Evolutionary conservation across 2,329 filamentous ascomycete species (phyloP), one percentile per base, ranked within the genome.

Genomic region (Beauveria caledonica): DNA sequence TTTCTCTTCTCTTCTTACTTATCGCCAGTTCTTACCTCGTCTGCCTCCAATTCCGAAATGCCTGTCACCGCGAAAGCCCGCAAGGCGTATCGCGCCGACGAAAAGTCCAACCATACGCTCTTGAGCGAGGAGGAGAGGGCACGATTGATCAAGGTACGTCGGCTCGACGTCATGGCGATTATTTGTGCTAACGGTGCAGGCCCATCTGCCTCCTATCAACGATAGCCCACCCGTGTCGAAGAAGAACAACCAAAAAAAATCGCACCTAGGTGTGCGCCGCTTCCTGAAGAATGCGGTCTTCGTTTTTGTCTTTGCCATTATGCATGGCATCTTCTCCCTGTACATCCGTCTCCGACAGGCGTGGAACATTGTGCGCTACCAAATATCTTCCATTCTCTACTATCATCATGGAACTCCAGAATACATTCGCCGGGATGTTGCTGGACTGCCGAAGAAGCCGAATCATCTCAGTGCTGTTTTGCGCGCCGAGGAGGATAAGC

Each of bases 391-490:
- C 10, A 83, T 97, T 63, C 80, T 96, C 59, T 92, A 93, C 73
- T 94, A 99, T 77, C 95, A 99, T 76, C 94, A 99, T 74, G 89
- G 90, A 57, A 96, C 93, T 0, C 94, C 94, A 8, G 90, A 96
- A 71, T 85, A 96, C 70, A 96, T 99, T 66, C 86, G 88, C 69
- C 87, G 88, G 68, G 94, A 99, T 75, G 87, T 97, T 27, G 85
- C 85, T 71, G 80, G 82, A 10, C 74, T 99, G 61, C 81, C 79
- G 61, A 85, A 88, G 67, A 75, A 95, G 62, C 94, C 94, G 2
- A 84, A 88, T 65, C 94, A 99, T 70, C 73, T 99, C 55, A 97
- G 92, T 70, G 87, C 96, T 11, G 87, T 97, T 59, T 76, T 99
- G 62, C 87, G 87, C 61, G 78, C 90, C 52, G 86, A 93, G 68